Percentiles rank a stretch among this genome's conserved stretches.
phyloP scores from a whole-genome alignment of 108 stramenopile genomes.

The Parmales sp. region DNA sequence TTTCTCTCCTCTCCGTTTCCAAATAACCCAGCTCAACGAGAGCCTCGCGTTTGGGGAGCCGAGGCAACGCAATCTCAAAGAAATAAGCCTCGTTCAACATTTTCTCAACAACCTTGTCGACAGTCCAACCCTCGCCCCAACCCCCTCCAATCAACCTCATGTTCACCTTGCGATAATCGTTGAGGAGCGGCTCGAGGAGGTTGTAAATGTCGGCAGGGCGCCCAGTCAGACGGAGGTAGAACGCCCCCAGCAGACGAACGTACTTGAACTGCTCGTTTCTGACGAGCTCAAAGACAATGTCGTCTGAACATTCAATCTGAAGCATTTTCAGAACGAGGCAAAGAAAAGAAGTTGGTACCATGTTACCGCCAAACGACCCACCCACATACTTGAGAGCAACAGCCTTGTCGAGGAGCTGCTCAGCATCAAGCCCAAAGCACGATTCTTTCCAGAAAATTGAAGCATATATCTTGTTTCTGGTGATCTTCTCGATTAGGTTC shows the following conservation, averaged over 20 bases:
- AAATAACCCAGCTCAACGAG: conserved; percentile 80
- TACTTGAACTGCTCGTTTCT: conserved; percentile 94
- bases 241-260: conserved; percentile 79
- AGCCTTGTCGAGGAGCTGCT: conserved; percentile 84
- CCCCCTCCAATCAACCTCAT: conserved; percentile 17
- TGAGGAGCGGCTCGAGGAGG: conserved; percentile 77
- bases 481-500: conserved; percentile 96
- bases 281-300: conserved; percentile 70
- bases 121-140: background rate
- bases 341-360: conserved; percentile 82
- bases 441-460: conserved; percentile 53
- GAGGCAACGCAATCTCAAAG: background rate
- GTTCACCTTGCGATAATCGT: conserved; percentile 68
- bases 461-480: conserved; percentile 48
- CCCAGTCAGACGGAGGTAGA: conserved; percentile 88
- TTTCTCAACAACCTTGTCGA: background rate
- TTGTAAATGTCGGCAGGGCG: conserved; percentile 84
- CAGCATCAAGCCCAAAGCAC: conserved; percentile 74
- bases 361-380: conserved; percentile 72
- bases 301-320: conserved; percentile 87
- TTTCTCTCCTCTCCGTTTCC: background rate
- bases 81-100: background rate
- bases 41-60: conserved; percentile 13
- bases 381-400: conserved; percentile 68
- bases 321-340: conserved; percentile 88